Percentiles rank a stretch among this genome's conserved stretches.
These are phyloP conservation scores for Symbiodinium natans DNA, from an alignment of 73 alveolate species.

Conservation along the genomic window DNA sequence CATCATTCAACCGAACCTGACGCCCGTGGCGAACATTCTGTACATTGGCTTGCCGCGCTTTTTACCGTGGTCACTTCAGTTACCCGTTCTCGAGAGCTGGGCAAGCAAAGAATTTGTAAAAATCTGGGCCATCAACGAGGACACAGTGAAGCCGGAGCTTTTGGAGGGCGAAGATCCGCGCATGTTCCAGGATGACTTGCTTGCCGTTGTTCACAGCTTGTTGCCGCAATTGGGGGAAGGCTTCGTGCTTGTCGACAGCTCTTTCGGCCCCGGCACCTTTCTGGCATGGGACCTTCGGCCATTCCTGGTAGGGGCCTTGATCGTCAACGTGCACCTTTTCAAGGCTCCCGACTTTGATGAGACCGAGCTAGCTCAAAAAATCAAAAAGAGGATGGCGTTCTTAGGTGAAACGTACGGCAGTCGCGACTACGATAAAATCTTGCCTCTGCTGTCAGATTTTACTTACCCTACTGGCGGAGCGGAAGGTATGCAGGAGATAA, in stretches of 20 bases:
- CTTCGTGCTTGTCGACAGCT: constrained; percentile 46
- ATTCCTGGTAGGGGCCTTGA: not conserved
- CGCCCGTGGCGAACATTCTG: constrained; percentile 2
- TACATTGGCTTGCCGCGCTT: constrained; percentile 52
- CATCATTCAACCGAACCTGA: not conserved
- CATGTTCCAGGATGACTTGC: constrained; percentile 26
- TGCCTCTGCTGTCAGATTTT: constrained; percentile 30
- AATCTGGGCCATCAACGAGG: constrained; percentile 56
- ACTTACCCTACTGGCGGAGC: constrained; percentile 57
- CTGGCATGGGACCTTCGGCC: constrained; percentile 71
- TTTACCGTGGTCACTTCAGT: constrained; percentile 49
- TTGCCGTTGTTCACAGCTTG: constrained; percentile 19
- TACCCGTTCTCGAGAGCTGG: not conserved
- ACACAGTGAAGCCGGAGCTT: constrained; percentile 34
- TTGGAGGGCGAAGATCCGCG: not conserved
- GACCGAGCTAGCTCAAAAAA: constrained; percentile 52
- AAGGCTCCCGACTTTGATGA: constrained; percentile 57
- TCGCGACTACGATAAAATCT: constrained; percentile 11
- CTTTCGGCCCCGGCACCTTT: constrained; percentile 57
- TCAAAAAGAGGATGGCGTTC: constrained; percentile 45
- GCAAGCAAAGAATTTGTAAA: constrained; percentile 28
- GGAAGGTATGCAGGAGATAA: constrained; percentile 20
- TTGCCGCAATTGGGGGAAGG: constrained; percentile 21
- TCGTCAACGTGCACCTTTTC: constrained; percentile 54
- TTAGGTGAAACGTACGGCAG: constrained; percentile 54